phyloP scores from a whole-genome alignment of 345 rosid genomes.

The Sonneratia alba region DNA sequence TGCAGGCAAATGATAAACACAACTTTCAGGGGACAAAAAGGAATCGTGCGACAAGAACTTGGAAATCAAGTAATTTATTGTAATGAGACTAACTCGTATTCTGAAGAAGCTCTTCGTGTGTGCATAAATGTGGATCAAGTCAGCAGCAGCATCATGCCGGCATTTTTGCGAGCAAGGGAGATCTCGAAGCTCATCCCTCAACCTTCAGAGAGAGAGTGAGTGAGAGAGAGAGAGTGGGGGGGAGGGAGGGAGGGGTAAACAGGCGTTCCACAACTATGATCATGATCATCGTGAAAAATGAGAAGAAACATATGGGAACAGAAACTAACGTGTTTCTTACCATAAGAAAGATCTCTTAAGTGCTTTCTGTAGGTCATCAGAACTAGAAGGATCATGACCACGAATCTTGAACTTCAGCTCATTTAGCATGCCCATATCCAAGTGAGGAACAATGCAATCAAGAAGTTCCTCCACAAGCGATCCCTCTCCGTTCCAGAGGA shows the following conservation, averaged over 20 bases:
- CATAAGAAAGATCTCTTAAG: conserved; percentile 85
- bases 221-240: too few relatives aligned
- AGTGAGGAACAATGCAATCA: conserved; percentile 64
- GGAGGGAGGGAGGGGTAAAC: background rate
- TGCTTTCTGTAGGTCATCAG: conserved; percentile 52
- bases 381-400: conserved; percentile 60
- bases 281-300: background rate
- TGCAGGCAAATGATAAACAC: conserved; percentile 17
- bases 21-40: background rate
- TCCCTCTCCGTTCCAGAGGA: conserved; percentile 84
- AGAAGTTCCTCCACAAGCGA: conserved; percentile 87
- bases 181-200: conserved; percentile 85
- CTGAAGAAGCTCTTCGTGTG: conserved; percentile 73
- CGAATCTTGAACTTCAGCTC: conserved; percentile 64
- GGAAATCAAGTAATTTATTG: background rate
- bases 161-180: conserved; percentile 90
- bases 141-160: conserved; percentile 98
- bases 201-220: conserved; percentile 31
- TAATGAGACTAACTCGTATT: conserved; percentile 50
- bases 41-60: background rate
- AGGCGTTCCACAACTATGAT: background rate
- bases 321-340: conserved; percentile 33
- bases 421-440: conserved; percentile 49
- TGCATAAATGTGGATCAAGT: conserved; percentile 88
- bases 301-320: conserved; percentile 5